These are phyloP conservation scores for Cerioporus squamosus DNA, from an alignment of 1,284 basidiomycete genomes.

Conservation along the genomic window DNA sequence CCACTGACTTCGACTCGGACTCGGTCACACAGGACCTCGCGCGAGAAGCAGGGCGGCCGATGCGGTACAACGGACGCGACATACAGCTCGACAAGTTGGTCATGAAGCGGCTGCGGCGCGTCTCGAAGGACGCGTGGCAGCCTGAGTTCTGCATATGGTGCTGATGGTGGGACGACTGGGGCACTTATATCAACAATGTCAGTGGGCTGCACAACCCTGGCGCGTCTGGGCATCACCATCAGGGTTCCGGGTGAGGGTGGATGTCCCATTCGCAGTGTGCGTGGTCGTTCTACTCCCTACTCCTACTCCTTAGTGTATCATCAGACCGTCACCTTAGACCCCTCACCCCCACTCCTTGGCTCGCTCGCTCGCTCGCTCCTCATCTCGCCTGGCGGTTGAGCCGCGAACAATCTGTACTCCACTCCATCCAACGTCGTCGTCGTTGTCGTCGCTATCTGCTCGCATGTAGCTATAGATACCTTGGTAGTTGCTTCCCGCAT, in stretches of 20 bases:
- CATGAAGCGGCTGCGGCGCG: neutral
- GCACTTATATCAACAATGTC: conserved; percentile 31
- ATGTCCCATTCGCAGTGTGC: neutral
- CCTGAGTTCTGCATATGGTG: conserved; percentile 1
- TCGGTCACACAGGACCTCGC: neutral
- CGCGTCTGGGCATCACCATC: neutral
- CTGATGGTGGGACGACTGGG: conserved; percentile 32
- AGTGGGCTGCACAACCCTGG: conserved; percentile 22
- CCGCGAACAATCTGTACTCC: too few relatives aligned
- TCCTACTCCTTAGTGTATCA: too few relatives aligned
- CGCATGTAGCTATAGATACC: conserved; percentile 3
- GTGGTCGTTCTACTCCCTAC: neutral
- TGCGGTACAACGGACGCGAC: neutral
- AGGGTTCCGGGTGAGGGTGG: conserved; percentile 1
- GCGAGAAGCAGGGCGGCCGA: neutral
- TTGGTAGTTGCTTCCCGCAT: too few relatives aligned
- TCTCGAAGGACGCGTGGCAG: neutral
- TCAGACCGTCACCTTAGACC: too few relatives aligned
- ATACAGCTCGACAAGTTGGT: neutral
- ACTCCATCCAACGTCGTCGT: neutral
- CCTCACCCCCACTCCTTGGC: too few relatives aligned
- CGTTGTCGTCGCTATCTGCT: neutral
- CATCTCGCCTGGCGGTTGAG: too few relatives aligned
- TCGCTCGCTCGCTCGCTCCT: too few relatives aligned
- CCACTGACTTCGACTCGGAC: neutral